Evolutionary conservation across 2,329 filamentous ascomycete genomes (phyloP).

Genomic region (Scedosporium aurantiacum): DNA sequence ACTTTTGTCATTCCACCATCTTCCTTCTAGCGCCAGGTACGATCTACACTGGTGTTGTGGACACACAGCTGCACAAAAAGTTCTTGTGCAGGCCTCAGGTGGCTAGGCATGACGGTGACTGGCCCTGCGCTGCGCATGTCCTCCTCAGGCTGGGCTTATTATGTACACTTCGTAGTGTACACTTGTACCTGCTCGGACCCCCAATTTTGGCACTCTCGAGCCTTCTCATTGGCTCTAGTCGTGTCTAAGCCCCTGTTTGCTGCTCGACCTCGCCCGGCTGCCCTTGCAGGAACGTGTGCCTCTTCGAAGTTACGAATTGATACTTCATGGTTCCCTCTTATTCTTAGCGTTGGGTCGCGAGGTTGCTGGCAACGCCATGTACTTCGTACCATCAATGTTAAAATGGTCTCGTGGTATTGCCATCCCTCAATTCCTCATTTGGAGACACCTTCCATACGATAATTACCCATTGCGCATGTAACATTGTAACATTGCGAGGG

Average conservation of each 20-base stretch:
- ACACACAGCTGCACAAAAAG: neutral
- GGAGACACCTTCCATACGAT: neutral
- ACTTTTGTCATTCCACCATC: too few species aligned
- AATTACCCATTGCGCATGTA: neutral
- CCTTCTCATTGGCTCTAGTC: constrained; percentile 1
- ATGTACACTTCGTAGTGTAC: neutral
- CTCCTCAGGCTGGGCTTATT: neutral
- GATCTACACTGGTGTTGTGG: too few species aligned
- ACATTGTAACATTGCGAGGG: neutral
- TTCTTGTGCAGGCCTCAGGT: neutral
- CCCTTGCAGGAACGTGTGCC: neutral
- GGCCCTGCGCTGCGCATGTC: neutral
- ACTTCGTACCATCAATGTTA: neutral
- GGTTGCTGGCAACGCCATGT: neutral
- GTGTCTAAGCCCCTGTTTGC: neutral
- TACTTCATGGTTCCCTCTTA: neutral
- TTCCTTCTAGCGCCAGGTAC: neutral
- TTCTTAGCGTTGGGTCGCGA: neutral
- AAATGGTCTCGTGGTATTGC: neutral
- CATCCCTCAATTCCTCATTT: neutral
- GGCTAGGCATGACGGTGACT: neutral
- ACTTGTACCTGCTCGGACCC: neutral
- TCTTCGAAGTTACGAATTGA: neutral
- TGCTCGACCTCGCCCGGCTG: too few species aligned
- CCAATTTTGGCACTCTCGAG: neutral